A percentile compares a stretch with the other conserved stretches of the same genome.
These are phyloP conservation scores for Arthrobotrys megalospora DNA, from an alignment of 2,329 filamentous ascomycete species.

Conservation along the genomic window DNA sequence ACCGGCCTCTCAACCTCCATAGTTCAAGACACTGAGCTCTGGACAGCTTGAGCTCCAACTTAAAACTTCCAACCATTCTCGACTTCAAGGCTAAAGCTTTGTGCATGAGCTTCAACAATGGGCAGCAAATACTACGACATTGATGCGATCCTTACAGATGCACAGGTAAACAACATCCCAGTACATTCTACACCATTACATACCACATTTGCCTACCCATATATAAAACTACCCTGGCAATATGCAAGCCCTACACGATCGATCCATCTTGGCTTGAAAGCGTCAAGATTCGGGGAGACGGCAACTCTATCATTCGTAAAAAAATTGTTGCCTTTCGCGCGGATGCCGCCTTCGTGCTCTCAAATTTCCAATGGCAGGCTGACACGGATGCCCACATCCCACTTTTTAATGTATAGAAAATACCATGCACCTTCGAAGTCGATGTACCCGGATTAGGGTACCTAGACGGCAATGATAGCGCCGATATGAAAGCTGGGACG, in stretches of 20 bases:
- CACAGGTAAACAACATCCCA: conserved; percentile 73
- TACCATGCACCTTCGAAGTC: conserved; percentile 94
- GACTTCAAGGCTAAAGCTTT: neutral
- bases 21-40: neutral
- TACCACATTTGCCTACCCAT: conserved; percentile 15
- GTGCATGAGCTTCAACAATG: conserved; percentile 34
- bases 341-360: neutral
- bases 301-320: neutral
- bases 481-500: conserved; percentile 82
- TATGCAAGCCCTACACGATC: conserved; percentile 31
- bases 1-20: neutral
- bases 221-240: neutral
- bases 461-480: conserved; percentile 84
- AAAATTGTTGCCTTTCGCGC: neutral
- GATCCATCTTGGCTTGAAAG: conserved; percentile 3
- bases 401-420: conserved; percentile 76
- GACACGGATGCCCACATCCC: conserved; percentile 47
- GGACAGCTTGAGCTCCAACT: conserved; percentile 14
- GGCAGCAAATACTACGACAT: conserved; percentile 84
- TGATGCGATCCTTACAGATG: conserved; percentile 86
- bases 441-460: conserved; percentile 89
- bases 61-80: neutral
- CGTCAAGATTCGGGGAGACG: conserved; percentile 5
- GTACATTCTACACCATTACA: conserved; percentile 34
- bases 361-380: conserved; percentile 50